A percentile compares a stretch with the other conserved stretches of the same genome.
phyloP scores from a whole-genome alignment of 805 yeast genomes.

The Schwanniomyces pseudopolymorphus region DNA sequence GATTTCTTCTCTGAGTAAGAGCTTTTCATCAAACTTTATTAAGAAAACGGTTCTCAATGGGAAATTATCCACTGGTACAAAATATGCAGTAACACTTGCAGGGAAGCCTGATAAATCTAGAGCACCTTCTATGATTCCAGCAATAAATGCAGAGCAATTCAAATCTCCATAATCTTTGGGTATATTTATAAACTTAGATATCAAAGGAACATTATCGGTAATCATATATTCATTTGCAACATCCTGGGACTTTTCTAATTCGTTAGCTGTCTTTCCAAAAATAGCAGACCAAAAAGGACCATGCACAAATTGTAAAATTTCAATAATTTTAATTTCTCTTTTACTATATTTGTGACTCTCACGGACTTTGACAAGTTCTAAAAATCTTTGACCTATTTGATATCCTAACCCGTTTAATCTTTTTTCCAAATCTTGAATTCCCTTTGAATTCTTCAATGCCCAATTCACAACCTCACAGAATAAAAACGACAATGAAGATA shows the following conservation, averaged over 20 bases:
- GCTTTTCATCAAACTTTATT: slow-evolving; percentile 63
- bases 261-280: slow-evolving; percentile 75
- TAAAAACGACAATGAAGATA: slow-evolving; percentile 65
- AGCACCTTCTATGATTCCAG: slow-evolving; percentile 83
- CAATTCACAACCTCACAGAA: slow-evolving; percentile 71
- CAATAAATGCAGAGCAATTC: slow-evolving; percentile 80
- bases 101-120: slow-evolving; percentile 70
- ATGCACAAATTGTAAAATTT: slow-evolving; percentile 69
- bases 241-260: slow-evolving; percentile 70
- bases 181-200: slow-evolving; percentile 70
- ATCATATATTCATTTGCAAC: slow-evolving; percentile 74
- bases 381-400: slow-evolving; percentile 67
- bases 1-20: slow-evolving; percentile 53
- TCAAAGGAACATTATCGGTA: slow-evolving; percentile 68
- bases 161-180: slow-evolving; percentile 78
- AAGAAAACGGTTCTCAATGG: slow-evolving; percentile 75
- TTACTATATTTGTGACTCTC: slow-evolving; percentile 62
- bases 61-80: slow-evolving; percentile 56
- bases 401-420: slow-evolving; percentile 74
- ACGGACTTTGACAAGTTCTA: slow-evolving; percentile 68
- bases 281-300: slow-evolving; percentile 69
- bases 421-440: slow-evolving; percentile 58
- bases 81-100: slow-evolving; percentile 81
- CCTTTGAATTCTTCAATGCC: slow-evolving; percentile 59
- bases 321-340: slow-evolving; percentile 65